These are phyloP conservation scores for Aureobasidium pullulans DNA, from an alignment of 2,329 filamentous ascomycete genomes.

Conservation along the genomic window DNA sequence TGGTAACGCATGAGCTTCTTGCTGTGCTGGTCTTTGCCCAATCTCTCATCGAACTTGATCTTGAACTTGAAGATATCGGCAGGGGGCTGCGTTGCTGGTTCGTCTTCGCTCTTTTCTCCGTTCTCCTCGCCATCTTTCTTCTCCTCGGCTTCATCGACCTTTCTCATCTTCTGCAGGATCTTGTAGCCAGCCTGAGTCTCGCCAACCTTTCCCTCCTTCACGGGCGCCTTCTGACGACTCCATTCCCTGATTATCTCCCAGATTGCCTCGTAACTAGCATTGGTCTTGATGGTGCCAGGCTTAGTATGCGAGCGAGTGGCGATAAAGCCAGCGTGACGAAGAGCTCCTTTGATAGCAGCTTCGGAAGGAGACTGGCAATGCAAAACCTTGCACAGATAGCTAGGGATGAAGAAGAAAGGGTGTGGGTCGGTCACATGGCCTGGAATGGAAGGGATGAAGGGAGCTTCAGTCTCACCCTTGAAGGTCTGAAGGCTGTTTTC, in stretches of 20 bases:
- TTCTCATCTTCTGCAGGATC: conserved; percentile 42
- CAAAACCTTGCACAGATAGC: conserved; percentile 64
- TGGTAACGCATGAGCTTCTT: conserved; percentile 80
- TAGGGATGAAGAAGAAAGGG: conserved; percentile 82
- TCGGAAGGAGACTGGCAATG: conserved; percentile 76
- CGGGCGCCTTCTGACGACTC: conserved; percentile 70
- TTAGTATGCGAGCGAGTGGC: conserved; percentile 84
- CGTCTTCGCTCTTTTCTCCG: conserved; percentile 7
- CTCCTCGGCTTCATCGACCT: conserved; percentile 22
- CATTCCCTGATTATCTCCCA: conserved; percentile 95
- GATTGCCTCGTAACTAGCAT: conserved; percentile 81
- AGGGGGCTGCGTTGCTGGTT: not conserved
- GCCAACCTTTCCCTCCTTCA: conserved; percentile 65
- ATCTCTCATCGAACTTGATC: conserved; percentile 70
- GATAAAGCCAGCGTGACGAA: conserved; percentile 72
- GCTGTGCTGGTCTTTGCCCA: conserved; percentile 60
- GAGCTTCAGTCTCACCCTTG: conserved; percentile 15
- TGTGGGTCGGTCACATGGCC: conserved; percentile 62
- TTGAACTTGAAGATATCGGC: conserved; percentile 40
- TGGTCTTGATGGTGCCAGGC: conserved; percentile 83
- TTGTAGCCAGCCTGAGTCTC: conserved; percentile 63
- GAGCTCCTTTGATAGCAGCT: conserved; percentile 70
- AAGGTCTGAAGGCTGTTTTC: not conserved
- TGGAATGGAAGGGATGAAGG: conserved; percentile 42
- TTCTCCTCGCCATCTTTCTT: conserved; percentile 19